Conservation (phyloP, 2,329 filamentous ascomycete genomes). For the Dothidotthia symphoricarpi region DNA sequence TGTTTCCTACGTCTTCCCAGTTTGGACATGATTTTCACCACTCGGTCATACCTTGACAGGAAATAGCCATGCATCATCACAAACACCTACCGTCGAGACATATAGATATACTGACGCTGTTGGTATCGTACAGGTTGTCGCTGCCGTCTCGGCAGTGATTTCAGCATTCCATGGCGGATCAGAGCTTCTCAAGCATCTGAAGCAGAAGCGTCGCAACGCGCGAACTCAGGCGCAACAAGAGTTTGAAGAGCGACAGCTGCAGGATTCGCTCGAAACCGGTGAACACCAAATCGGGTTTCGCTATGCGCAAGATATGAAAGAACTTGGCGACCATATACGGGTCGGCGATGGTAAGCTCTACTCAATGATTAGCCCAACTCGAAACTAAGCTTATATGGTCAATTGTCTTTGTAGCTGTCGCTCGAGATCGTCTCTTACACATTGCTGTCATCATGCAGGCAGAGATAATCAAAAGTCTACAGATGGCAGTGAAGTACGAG, state of each 20-base stretch:
- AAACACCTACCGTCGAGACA: neutral
- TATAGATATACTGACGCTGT: neutral
- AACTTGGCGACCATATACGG: conserved; percentile 38
- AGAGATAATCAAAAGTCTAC: conserved; percentile 42
- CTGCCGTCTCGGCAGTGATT: conserved; percentile 45
- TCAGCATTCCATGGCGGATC: conserved; percentile 46
- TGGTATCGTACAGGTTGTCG: conserved; percentile 33
- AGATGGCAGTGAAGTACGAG: conserved; percentile 39
- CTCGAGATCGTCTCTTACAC: conserved; percentile 39
- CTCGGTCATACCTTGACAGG: neutral
- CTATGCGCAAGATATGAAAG: conserved; percentile 35
- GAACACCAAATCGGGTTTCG: conserved; percentile 37
- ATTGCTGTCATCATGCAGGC: conserved; percentile 43
- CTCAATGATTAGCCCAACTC: conserved; percentile 7
- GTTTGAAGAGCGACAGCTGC: conserved; percentile 41
- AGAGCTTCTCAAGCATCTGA: conserved; percentile 39
- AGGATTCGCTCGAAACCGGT: conserved; percentile 40
- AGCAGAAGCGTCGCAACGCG: conserved; percentile 35
- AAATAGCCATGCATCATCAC: neutral
- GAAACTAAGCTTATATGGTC: too few relatives aligned
- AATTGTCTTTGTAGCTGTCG: conserved; percentile 26
- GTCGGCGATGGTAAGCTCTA: conserved; percentile 41
- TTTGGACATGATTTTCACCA: too few relatives aligned
- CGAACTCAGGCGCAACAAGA: conserved; percentile 24
- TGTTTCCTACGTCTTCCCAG: neutral